These are phyloP conservation scores for Colletotrichum sp. DNA, from an alignment of 2,329 filamentous ascomycete species.

Conservation along the genomic window DNA sequence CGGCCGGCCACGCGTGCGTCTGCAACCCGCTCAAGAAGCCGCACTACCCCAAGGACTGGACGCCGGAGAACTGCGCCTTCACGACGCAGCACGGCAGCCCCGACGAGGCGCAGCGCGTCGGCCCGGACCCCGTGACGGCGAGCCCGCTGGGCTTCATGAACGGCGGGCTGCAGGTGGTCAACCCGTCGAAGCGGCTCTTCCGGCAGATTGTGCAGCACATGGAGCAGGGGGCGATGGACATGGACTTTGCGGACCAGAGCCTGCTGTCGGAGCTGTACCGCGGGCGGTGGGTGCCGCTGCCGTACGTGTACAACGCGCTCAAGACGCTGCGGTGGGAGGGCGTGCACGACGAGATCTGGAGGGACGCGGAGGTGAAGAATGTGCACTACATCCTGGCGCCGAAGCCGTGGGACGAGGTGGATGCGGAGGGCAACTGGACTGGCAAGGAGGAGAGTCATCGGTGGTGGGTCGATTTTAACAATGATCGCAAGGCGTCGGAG, in stretches of 20 bases:
- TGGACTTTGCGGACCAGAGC: conserved; percentile 66
- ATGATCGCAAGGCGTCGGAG: conserved; percentile 47
- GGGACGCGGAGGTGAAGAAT: conserved; percentile 63
- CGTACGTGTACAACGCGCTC: conserved; percentile 67
- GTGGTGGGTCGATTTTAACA: conserved; percentile 62
- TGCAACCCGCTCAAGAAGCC: conserved; percentile 81
- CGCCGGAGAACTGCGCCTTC: conserved; percentile 62
- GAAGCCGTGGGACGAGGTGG: conserved; percentile 65
- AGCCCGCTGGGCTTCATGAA: conserved; percentile 59
- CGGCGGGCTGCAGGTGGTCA: conserved; percentile 62
- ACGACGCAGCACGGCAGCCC: conserved; percentile 56
- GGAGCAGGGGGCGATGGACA: conserved; percentile 47
- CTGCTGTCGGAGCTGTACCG: conserved; percentile 61
- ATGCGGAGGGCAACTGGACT: conserved; percentile 45
- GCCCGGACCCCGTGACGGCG: conserved; percentile 44
- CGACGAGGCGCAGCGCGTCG: conserved; percentile 49
- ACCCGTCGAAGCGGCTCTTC: conserved; percentile 54
- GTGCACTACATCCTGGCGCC: conserved; percentile 66
- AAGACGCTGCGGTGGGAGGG: conserved; percentile 61
- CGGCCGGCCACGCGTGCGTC: conserved; percentile 82
- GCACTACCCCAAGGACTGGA: conserved; percentile 80
- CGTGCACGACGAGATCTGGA: conserved; percentile 62
- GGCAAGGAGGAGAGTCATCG: conserved; percentile 53
- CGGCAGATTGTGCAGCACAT: conserved; percentile 56
- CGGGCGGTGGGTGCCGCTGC: conserved; percentile 61